These are phyloP conservation scores for Lentinula detonsa DNA, from an alignment of 768 basidiomycete species.

Conservation along the genomic window DNA sequence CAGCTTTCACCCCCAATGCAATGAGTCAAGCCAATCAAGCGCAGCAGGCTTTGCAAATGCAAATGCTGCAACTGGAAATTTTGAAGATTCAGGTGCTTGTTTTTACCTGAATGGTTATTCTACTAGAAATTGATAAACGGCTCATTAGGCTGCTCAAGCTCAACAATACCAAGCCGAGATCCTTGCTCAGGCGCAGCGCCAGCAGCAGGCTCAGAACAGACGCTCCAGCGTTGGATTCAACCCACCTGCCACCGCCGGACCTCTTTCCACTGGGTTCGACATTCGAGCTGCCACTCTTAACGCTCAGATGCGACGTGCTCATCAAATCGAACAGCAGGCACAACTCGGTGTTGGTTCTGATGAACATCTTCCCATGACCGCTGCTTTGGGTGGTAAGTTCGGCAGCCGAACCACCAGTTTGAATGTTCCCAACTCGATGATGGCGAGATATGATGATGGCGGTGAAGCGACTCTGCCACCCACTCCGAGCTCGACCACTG, in stretches of 20 bases:
- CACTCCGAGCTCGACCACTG: constrained; percentile 57
- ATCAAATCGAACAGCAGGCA: constrained; percentile 60
- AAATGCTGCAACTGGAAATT: constrained; percentile 82
- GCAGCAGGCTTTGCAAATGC: constrained; percentile 72
- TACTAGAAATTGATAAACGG: constrained; percentile 7
- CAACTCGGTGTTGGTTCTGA: constrained; percentile 49
- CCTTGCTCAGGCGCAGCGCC: constrained; percentile 52
- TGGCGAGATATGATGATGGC: constrained; percentile 28
- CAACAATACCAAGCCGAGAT: constrained; percentile 76
- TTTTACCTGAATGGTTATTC: background rate
- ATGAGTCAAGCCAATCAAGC: constrained; percentile 39
- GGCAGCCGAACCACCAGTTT: constrained; percentile 52
- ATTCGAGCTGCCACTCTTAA: constrained; percentile 47
- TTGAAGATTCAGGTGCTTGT: constrained; percentile 67
- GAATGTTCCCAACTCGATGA: constrained; percentile 20
- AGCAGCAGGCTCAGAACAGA: constrained; percentile 36
- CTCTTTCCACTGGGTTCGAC: constrained; percentile 59
- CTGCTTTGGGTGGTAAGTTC: constrained; percentile 70
- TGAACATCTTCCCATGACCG: constrained; percentile 76
- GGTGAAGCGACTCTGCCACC: constrained; percentile 42
- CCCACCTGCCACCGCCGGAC: constrained; percentile 71
- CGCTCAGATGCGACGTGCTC: constrained; percentile 60
- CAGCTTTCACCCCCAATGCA: constrained; percentile 37
- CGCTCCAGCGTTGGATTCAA: constrained; percentile 43
- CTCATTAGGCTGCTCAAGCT: constrained; percentile 52